A percentile compares a stretch with the other conserved stretches of the same genome.
Conservation (phyloP, 768 basidiomycete genomes). For the Russula abietina region DNA sequence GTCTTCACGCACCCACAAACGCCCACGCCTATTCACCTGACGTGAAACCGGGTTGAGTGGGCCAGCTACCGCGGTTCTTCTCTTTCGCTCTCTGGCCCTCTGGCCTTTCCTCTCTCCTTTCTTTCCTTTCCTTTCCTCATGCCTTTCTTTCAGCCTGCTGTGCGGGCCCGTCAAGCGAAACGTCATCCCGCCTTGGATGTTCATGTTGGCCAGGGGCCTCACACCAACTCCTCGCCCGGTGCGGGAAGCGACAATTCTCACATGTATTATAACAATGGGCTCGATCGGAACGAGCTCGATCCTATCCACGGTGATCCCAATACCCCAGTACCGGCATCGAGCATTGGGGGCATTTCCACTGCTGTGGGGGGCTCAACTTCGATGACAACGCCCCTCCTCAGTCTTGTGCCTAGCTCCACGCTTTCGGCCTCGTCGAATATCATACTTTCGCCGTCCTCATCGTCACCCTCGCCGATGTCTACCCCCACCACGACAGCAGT, state of each 20-base stretch:
- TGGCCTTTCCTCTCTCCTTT: constrained; percentile 12
- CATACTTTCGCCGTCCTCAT: neutral
- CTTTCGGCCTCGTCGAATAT: neutral
- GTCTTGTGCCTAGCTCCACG: neutral
- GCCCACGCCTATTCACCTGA: neutral
- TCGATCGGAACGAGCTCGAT: neutral
- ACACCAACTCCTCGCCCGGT: neutral
- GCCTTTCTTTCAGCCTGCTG: constrained; percentile 17
- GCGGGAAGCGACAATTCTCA: neutral
- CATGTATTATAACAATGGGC: neutral
- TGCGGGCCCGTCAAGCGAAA: constrained; percentile 9
- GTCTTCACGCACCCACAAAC: neutral
- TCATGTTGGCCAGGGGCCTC: neutral
- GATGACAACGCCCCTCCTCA: neutral
- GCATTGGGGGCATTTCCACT: neutral
- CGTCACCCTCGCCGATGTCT: neutral
- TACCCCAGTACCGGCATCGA: neutral
- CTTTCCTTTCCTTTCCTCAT: neutral
- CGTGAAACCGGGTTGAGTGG: neutral
- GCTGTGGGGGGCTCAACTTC: constrained; percentile 3
- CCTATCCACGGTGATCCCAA: neutral
- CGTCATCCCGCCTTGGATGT: neutral
- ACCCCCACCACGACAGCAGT: neutral
- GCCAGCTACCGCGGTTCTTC: neutral
- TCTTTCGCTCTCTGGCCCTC: constrained; percentile 12